These are phyloP conservation scores for Chrysoporthe austroafricana DNA, from an alignment of 2,329 filamentous ascomycete species.

Conservation along the genomic window DNA sequence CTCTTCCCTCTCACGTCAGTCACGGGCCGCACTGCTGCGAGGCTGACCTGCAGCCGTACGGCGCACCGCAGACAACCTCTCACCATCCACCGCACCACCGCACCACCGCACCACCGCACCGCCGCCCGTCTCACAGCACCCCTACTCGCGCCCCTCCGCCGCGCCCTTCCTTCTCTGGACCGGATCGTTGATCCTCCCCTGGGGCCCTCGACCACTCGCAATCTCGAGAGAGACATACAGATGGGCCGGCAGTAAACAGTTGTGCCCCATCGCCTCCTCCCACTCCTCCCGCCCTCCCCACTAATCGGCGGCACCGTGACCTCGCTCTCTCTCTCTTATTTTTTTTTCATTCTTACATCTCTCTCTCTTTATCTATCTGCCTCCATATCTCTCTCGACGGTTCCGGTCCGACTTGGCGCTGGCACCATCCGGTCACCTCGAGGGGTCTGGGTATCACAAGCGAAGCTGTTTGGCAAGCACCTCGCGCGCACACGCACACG, in stretches of 20 bases:
- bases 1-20: too few species aligned
- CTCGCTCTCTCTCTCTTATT: neutral
- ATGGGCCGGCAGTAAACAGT: constrained; percentile 8
- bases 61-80: too few species aligned
- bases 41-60: too few species aligned
- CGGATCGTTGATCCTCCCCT: neutral
- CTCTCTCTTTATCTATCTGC: neutral
- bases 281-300: neutral
- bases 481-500: neutral
- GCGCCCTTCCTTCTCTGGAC: neutral
- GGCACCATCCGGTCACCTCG: neutral
- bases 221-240: constrained; percentile 1
- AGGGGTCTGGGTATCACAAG: neutral
- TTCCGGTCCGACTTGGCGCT: neutral
- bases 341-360: neutral
- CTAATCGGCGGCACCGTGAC: neutral
- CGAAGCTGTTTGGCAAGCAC: neutral
- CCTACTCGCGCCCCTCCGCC: neutral
- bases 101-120: too few species aligned
- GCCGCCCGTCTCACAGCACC: neutral
- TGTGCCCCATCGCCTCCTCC: neutral
- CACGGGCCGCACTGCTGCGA: too few species aligned
- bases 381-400: neutral
- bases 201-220: neutral
- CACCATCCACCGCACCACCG: too few species aligned